phyloP scores from a whole-genome alignment of 306 rosid species.

The Lupinus albus region DNA sequence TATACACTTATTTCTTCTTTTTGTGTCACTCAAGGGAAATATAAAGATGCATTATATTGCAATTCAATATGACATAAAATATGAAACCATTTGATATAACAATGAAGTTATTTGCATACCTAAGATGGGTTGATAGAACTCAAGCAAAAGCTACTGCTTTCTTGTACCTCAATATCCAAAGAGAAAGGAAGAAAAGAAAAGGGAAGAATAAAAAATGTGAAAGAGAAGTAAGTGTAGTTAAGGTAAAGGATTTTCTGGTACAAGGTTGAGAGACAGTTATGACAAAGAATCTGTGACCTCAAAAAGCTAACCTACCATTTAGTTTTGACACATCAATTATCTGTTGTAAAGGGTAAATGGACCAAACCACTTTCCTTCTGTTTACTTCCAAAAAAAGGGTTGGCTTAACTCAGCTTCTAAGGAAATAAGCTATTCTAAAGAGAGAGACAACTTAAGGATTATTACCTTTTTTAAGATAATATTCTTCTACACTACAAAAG shows the following conservation, averaged over 20 bases:
- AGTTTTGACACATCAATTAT: constrained; percentile 49
- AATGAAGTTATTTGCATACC: constrained; percentile 34
- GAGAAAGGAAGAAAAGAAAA: constrained; percentile 34
- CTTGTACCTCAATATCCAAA: constrained; percentile 27
- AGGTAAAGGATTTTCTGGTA: constrained; percentile 33
- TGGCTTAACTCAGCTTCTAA: constrained; percentile 41
- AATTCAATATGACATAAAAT: constrained; percentile 10
- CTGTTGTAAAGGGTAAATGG: constrained; percentile 44
- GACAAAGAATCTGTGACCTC: constrained; percentile 61
- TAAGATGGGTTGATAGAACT: constrained; percentile 28
- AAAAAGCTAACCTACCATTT: constrained; percentile 44
- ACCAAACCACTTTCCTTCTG: constrained; percentile 32
- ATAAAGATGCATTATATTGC: background rate
- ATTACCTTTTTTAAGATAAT: constrained; percentile 38
- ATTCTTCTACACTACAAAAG: constrained; percentile 16
- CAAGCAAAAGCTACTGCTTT: constrained; percentile 9
- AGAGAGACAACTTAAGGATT: constrained; percentile 26
- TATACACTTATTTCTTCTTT: background rate
- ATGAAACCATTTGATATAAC: constrained; percentile 20
- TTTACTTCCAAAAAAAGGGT: constrained; percentile 41
- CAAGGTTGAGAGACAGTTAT: constrained; percentile 51
- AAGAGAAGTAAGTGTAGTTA: constrained; percentile 41
- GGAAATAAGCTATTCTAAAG: constrained; percentile 26
- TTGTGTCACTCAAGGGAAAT: constrained; percentile 5
- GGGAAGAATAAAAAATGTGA: background rate